Conservation (phyloP, 2,329 filamentous ascomycete species). For the Cladorrhinum sp. region DNA sequence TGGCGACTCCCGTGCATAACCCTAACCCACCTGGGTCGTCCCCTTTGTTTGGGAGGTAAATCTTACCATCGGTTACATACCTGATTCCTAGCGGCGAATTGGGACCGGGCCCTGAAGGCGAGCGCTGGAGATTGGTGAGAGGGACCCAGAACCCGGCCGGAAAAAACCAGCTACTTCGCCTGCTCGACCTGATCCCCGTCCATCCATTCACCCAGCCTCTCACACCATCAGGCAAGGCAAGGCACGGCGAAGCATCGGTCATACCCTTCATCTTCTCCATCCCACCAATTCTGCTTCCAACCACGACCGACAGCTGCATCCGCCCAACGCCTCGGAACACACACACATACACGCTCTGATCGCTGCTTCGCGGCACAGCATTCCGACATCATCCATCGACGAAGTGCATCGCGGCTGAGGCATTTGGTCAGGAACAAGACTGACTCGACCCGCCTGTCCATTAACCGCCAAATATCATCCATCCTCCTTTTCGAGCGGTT, state of each 20-base stretch:
- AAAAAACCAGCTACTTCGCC: slow-evolving; percentile 28
- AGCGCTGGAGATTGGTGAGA: slow-evolving; percentile 17
- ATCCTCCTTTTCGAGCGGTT: slow-evolving; percentile 1
- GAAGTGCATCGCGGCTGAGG: slow-evolving; percentile 25
- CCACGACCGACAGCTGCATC: slow-evolving; percentile 10
- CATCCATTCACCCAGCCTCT: slow-evolving; percentile 28
- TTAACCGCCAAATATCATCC: slow-evolving; percentile 13
- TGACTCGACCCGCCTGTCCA: slow-evolving; percentile 21
- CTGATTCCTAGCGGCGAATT: not conserved
- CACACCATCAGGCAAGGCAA: slow-evolving; percentile 19
- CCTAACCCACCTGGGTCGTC: not conserved
- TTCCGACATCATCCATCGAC: slow-evolving; percentile 3
- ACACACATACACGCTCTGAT: not conserved
- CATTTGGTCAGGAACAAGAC: slow-evolving; percentile 24
- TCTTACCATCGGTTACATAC: not conserved
- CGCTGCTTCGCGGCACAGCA: slow-evolving; percentile 5
- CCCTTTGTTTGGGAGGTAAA: not conserved
- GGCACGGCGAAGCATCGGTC: slow-evolving; percentile 25
- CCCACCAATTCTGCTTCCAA: slow-evolving; percentile 10
- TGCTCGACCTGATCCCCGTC: slow-evolving; percentile 20
- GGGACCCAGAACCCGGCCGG: slow-evolving; percentile 8
- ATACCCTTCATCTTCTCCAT: slow-evolving; percentile 11
- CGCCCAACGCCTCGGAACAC: not conserved
- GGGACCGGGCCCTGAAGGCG: not conserved
- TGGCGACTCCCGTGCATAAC: not conserved